Conservation (phyloP, 768 basidiomycete genomes). For the Tephrocybe rancida region DNA sequence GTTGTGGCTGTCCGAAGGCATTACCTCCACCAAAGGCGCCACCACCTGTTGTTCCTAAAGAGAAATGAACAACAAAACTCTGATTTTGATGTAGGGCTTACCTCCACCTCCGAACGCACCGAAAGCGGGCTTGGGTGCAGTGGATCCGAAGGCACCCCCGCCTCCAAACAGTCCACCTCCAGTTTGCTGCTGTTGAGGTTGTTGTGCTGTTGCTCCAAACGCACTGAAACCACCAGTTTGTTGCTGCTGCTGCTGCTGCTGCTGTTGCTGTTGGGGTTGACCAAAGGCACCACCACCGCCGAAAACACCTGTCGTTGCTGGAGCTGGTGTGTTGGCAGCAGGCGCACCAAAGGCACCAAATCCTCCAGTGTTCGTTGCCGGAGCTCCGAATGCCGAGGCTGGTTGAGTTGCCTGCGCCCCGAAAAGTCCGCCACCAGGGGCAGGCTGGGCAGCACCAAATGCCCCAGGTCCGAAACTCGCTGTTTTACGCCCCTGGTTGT, state of each 20-base stretch:
- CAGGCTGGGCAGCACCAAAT: constrained; percentile 48
- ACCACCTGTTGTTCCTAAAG: constrained; percentile 8
- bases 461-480: constrained; percentile 60
- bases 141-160: constrained; percentile 34
- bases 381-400: constrained; percentile 41
- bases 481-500: constrained; percentile 72
- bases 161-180: constrained; percentile 34
- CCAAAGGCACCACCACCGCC: constrained; percentile 55
- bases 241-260: constrained; percentile 31
- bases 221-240: constrained; percentile 25
- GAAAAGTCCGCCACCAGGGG: constrained; percentile 39
- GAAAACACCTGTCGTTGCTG: constrained; percentile 37
- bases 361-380: constrained; percentile 30
- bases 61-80: not conserved
- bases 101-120: constrained; percentile 17
- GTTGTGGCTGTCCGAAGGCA: constrained; percentile 34
- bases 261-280: constrained; percentile 37
- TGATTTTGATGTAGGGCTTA: constrained; percentile 1
- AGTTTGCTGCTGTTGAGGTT: constrained; percentile 31
- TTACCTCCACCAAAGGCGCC: constrained; percentile 37
- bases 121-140: constrained; percentile 20
- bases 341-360: constrained; percentile 48
- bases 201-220: constrained; percentile 24
- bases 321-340: constrained; percentile 24
- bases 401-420: constrained; percentile 49